Base-by-base conservation (phyloP, 331 rosid genomes). In the Rosa hybrid region DNA sequence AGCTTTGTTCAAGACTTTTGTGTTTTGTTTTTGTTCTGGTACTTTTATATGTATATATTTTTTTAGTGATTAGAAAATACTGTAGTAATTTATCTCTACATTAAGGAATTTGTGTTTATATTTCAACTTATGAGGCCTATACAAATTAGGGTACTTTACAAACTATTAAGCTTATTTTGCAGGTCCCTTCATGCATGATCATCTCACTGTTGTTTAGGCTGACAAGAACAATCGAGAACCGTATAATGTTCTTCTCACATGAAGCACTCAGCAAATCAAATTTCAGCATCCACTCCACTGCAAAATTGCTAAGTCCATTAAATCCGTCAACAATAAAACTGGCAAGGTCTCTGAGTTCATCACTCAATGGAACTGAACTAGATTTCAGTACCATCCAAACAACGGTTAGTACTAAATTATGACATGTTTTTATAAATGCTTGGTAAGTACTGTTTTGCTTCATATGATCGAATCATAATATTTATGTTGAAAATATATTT, bases 1-100 rank as follows among this genome's bases (percentile, higher is more conserved):
- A 71, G 63, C 21, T 71, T 60, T 70, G 72, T 60, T n/a, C 57
- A 20, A 59, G 39, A 51, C 78, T 72, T 11, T 21, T 82, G 20
- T 82, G 78, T 59, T 70, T 77, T 38, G 18, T 70, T n/a, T 0
- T 48, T 34, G 6, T 76, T 68, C 77, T 82, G 25, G 85, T 82
- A 70, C 57, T 12, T 34, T 38, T 79, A 13, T 3, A 17, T 56
- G 8, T 27, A 27, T 27, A 27, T 56, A 20, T 17, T 16, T 16
- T 5, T 51, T 9, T 4, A 4, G 20, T 56, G 27, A 54, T 12
- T 54, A 54, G 10, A 49, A 49, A 49, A 49, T 49, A 49, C 11
- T 49, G 16, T 13, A 49, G 16, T 49, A 48, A 48, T 48, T 48
- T 48, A 44, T 44, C 46, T 44, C 46, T 10, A 44, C 9, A 44